Evolutionary conservation across 768 basidiomycete genomes (phyloP).

Genomic region (Calvatia gigantea): DNA sequence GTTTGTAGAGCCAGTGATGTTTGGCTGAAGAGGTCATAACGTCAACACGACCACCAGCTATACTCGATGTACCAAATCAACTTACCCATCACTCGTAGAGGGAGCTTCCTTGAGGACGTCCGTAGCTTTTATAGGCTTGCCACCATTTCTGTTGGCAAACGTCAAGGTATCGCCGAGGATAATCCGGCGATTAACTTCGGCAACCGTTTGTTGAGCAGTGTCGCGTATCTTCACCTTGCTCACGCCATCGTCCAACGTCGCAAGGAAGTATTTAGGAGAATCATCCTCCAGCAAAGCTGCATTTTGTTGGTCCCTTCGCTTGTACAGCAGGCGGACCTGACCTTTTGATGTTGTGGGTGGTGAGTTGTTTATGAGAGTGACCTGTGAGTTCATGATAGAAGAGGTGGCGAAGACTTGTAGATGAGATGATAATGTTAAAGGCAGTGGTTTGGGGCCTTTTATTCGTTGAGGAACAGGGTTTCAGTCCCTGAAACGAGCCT

Average conservation of each 20-base stretch:
- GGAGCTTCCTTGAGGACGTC: not conserved
- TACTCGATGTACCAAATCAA: not conserved
- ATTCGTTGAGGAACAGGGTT: too few relatives aligned
- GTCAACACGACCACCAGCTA: too few relatives aligned
- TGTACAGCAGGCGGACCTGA: conserved; percentile 7
- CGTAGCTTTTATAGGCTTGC: not conserved
- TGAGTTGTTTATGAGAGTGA: conserved; percentile 9
- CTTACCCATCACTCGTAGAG: conserved; percentile 3
- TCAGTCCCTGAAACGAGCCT: too few relatives aligned
- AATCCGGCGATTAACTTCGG: not conserved
- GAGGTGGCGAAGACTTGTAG: not conserved
- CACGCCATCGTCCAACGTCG: conserved; percentile 1
- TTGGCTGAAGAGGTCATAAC: not conserved
- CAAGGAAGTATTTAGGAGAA: conserved; percentile 2
- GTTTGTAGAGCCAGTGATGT: not conserved
- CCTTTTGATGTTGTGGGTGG: not conserved
- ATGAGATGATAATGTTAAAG: too few relatives aligned
- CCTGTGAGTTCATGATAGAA: conserved; percentile 8
- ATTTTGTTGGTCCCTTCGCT: not conserved
- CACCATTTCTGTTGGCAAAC: not conserved
- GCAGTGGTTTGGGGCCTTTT: too few relatives aligned
- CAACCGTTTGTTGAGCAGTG: not conserved
- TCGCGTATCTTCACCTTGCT: conserved; percentile 8
- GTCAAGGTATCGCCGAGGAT: not conserved
- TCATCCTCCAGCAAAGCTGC: not conserved